Conservation (phyloP, 208 protist species). For the Leptomonas pyrrhocoris region DNA sequence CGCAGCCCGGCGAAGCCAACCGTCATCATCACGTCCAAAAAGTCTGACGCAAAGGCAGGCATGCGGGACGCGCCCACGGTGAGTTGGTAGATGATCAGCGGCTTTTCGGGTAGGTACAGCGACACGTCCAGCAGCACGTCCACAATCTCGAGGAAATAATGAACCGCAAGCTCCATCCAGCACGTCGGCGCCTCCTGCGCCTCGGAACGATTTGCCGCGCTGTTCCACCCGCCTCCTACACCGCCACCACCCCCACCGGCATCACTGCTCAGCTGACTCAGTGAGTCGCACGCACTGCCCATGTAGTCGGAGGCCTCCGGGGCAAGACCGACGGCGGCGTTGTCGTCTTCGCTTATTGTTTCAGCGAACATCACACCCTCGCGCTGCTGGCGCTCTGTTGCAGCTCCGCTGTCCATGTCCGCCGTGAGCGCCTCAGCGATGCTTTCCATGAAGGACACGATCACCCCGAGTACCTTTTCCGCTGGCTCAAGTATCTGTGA, state of each 20-base stretch:
- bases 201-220: slow-evolving; percentile 15
- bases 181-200: slow-evolving; percentile 22
- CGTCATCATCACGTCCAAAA: slow-evolving; percentile 14
- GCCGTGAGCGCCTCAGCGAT: slow-evolving; percentile 25
- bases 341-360: slow-evolving; percentile 27
- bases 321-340: neutral
- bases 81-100: slow-evolving; percentile 45
- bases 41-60: slow-evolving; percentile 5
- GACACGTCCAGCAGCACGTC: slow-evolving; percentile 54
- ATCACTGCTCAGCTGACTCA: slow-evolving; percentile 15
- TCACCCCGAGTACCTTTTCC: slow-evolving; percentile 23
- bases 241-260: neutral
- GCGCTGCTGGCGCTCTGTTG: slow-evolving; percentile 20
- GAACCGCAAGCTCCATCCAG: slow-evolving; percentile 61
- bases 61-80: slow-evolving; percentile 22
- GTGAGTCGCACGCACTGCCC: slow-evolving; percentile 16
- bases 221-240: slow-evolving; percentile 5
- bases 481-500: slow-evolving; percentile 31
- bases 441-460: slow-evolving; percentile 38
- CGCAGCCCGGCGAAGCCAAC: slow-evolving; percentile 10
- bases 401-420: slow-evolving; percentile 32
- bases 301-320: slow-evolving; percentile 16
- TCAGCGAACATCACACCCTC: slow-evolving; percentile 30
- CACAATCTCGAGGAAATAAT: slow-evolving; percentile 66
- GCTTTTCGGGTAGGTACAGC: slow-evolving; percentile 40